Percentiles rank a stretch among this genome's conserved stretches.
Conservation (phyloP, 768 basidiomycete species). For the Amanita brunnescens region DNA sequence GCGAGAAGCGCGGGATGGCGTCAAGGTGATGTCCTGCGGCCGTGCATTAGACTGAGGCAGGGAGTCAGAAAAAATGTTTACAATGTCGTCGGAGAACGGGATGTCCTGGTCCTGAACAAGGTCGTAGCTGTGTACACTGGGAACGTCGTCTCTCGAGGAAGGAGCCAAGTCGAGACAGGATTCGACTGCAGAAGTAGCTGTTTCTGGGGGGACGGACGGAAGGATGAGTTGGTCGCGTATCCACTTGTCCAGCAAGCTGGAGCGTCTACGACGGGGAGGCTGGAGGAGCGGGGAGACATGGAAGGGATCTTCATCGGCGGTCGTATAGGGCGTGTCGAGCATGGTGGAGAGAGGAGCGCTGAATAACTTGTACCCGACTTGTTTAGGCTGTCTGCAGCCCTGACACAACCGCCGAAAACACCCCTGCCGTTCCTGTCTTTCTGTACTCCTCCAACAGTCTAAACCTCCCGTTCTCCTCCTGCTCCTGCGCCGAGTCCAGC, state of each 20-base stretch:
- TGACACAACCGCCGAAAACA: slow-evolving; percentile 54
- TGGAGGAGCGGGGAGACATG: slow-evolving; percentile 27
- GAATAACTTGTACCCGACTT: not conserved
- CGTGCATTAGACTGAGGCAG: slow-evolving; percentile 1
- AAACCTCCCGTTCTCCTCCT: slow-evolving; percentile 27
- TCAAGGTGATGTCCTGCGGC: slow-evolving; percentile 15
- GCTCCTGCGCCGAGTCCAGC: slow-evolving; percentile 56
- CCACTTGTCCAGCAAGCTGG: slow-evolving; percentile 48
- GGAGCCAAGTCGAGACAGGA: slow-evolving; percentile 20
- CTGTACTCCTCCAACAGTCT: slow-evolving; percentile 53
- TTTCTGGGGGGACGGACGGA: slow-evolving; percentile 14
- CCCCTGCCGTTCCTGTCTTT: slow-evolving; percentile 56
- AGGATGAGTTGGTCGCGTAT: slow-evolving; percentile 38
- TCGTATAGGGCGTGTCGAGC: slow-evolving; percentile 39
- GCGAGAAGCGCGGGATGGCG: slow-evolving; percentile 28
- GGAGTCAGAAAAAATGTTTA: not conserved
- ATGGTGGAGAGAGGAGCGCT: slow-evolving; percentile 12
- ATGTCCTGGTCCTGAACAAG: slow-evolving; percentile 44
- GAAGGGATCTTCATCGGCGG: slow-evolving; percentile 45
- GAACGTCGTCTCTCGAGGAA: slow-evolving; percentile 20
- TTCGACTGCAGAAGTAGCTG: slow-evolving; percentile 34
- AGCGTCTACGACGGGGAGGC: slow-evolving; percentile 30
- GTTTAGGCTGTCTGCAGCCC: slow-evolving; percentile 11
- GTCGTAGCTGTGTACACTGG: slow-evolving; percentile 36
- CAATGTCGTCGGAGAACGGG: slow-evolving; percentile 15